A percentile compares a stretch with the other conserved stretches of the same genome.
Evolutionary conservation across 2,329 filamentous ascomycete genomes (phyloP).

Genomic region (Alternaria brassicicola): DNA sequence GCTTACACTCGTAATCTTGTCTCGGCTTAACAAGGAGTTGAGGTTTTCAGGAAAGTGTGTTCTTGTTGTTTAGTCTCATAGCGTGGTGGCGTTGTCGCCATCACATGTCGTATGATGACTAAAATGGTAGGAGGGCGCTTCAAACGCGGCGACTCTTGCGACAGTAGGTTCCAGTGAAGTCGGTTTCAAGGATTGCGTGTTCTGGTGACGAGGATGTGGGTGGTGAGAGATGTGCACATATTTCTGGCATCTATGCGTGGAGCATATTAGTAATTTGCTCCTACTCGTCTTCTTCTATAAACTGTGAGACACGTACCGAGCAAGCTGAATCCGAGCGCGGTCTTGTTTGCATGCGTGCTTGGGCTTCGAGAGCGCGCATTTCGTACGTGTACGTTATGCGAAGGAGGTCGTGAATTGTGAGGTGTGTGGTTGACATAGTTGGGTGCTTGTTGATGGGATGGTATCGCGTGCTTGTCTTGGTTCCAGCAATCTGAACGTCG

Average conservation of each 20-base stretch:
- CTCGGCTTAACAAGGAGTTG: background rate
- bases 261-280: constrained; percentile 5
- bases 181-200: constrained; percentile 34
- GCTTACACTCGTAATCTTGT: background rate
- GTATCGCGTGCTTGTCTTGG: background rate
- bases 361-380: constrained; percentile 28
- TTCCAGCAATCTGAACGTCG: background rate
- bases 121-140: background rate
- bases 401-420: constrained; percentile 41
- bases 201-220: constrained; percentile 13
- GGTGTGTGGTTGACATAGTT: constrained; percentile 42
- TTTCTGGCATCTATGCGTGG: constrained; percentile 29
- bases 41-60: background rate
- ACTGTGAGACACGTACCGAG: constrained; percentile 23
- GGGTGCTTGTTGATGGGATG: background rate
- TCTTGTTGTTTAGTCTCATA: background rate
- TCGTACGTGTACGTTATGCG: constrained; percentile 46
- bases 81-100: background rate
- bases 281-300: background rate
- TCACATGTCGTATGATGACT: background rate
- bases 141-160: constrained; percentile 14
- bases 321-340: constrained; percentile 31
- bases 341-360: constrained; percentile 14
- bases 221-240: constrained; percentile 27
- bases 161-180: constrained; percentile 36